phyloP scores from a whole-genome alignment of 2,329 filamentous ascomycete genomes.

The Cercospora beticola region DNA sequence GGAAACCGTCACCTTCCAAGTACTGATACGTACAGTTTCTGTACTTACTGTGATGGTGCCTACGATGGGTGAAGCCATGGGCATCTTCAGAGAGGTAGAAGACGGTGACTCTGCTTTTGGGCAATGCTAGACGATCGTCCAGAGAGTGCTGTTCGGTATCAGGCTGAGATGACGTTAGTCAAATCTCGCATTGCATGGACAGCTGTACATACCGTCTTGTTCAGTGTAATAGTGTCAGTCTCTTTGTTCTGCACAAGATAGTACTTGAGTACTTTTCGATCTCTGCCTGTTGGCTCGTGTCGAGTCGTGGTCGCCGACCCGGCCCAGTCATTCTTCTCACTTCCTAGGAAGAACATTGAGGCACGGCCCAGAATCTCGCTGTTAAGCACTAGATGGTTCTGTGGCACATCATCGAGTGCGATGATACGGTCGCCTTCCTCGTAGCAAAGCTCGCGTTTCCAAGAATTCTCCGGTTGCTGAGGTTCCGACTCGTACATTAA shows the following conservation, averaged over 20 bases:
- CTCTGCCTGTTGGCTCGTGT: not conserved
- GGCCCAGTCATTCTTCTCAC: not conserved
- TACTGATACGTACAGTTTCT: too few species aligned
- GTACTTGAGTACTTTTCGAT: not conserved
- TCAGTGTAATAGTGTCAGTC: not conserved
- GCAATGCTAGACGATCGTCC: too few species aligned
- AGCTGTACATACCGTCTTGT: not conserved
- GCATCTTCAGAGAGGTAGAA: not conserved
- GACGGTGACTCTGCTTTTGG: too few species aligned
- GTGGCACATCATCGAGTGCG: not conserved
- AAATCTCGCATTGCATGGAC: not conserved
- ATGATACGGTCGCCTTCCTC: not conserved
- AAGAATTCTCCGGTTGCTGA: not conserved
- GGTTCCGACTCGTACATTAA: not conserved
- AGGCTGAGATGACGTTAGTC: not conserved
- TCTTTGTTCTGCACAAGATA: not conserved
- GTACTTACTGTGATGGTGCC: not conserved
- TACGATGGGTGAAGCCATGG: not conserved
- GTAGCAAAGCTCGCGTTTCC: not conserved
- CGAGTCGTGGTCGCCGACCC: not conserved
- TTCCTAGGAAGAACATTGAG: not conserved
- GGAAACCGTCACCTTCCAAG: too few species aligned
- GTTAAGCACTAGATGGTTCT: not conserved
- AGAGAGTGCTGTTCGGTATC: not conserved
- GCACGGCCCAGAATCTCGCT: not conserved